Evolutionary conservation across 1,284 basidiomycete genomes (phyloP).

Genomic region (Schizopora paradoxa): DNA sequence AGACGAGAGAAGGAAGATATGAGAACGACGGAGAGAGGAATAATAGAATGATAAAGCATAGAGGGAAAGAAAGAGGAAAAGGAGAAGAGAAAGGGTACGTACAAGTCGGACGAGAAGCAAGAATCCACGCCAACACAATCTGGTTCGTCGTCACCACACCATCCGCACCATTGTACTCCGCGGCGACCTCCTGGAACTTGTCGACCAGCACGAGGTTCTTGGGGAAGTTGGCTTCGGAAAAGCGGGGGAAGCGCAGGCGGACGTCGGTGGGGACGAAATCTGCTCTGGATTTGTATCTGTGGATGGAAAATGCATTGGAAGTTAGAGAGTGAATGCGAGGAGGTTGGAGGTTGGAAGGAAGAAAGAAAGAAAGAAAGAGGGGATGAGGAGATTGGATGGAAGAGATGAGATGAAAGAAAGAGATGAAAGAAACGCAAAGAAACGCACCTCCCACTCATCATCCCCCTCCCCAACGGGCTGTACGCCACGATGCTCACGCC

Average conservation of each 20-base stretch:
- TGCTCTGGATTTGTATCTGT: constrained; percentile 21
- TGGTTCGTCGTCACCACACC: constrained; percentile 33
- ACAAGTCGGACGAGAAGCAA: constrained; percentile 25
- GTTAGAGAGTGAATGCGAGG: too few species aligned
- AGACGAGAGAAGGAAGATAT: too few species aligned
- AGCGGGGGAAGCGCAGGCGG: constrained; percentile 26
- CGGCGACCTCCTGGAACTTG: constrained; percentile 25
- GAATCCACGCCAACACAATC: constrained; percentile 35
- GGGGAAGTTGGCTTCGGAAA: constrained; percentile 32
- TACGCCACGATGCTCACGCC: constrained; percentile 37
- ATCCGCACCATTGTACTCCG: constrained; percentile 21
- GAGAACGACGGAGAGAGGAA: too few species aligned
- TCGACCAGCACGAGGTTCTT: constrained; percentile 34
- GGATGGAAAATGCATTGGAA: too few species aligned
- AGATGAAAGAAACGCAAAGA: too few species aligned
- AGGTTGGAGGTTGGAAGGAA: too few species aligned
- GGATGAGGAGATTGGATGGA: too few species aligned
- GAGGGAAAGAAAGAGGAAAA: too few species aligned
- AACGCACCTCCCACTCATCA: constrained; percentile 32
- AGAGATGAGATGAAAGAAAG: too few species aligned
- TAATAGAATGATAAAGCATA: too few species aligned
- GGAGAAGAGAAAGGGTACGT: constrained; percentile 21
- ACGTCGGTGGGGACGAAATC: constrained; percentile 33
- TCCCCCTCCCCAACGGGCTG: constrained; percentile 33
- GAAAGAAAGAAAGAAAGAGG: too few species aligned